phyloP scores from a whole-genome alignment of 2,329 filamentous ascomycete species.

The Hymenoscyphus infarciens region DNA sequence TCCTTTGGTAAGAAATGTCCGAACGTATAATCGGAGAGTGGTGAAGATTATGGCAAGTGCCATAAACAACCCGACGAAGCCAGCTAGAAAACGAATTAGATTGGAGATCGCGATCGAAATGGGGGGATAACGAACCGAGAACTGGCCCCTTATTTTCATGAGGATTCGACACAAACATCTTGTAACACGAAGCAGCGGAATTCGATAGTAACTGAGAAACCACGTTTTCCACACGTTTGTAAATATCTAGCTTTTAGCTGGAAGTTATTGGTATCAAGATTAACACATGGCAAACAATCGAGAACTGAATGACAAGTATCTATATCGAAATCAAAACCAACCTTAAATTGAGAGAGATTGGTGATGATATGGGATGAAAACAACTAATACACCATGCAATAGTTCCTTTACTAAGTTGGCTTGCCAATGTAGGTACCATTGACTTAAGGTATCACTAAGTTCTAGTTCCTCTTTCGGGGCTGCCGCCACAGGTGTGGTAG shows the following conservation, averaged over 20 bases:
- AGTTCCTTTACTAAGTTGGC: neutral
- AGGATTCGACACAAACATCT: neutral
- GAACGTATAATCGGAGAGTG: conserved; percentile 25
- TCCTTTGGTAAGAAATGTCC: conserved; percentile 24
- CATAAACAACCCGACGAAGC: conserved; percentile 22
- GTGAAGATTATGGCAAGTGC: conserved; percentile 27
- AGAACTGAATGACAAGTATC: neutral
- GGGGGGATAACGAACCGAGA: conserved; percentile 14
- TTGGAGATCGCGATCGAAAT: neutral
- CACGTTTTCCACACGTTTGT: neutral
- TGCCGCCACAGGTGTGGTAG: neutral
- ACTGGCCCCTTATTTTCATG: conserved; percentile 19
- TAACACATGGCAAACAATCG: neutral
- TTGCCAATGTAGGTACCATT: neutral
- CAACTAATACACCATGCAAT: neutral
- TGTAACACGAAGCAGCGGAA: neutral
- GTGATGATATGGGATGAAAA: neutral
- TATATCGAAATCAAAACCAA: neutral
- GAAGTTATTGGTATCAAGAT: neutral
- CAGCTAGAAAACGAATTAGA: conserved; percentile 14
- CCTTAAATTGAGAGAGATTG: neutral
- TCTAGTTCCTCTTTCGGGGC: neutral
- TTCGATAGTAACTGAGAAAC: neutral
- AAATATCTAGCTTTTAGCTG: neutral
- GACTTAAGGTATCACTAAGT: neutral